Conservation (phyloP, 1,284 basidiomycete genomes). For the Leccinum pachyderme region DNA sequence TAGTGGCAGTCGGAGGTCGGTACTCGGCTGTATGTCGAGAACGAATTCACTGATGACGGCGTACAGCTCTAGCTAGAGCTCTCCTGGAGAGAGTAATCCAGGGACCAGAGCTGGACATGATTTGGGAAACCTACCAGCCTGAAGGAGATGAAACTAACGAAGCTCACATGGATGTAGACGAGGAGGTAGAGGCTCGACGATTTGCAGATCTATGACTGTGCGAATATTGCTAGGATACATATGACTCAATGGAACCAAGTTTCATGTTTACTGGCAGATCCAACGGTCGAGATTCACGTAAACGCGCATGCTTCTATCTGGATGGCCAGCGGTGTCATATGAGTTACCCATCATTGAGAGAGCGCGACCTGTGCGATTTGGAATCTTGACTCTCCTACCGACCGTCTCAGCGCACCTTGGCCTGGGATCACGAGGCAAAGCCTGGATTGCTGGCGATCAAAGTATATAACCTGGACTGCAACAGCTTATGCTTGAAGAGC, state of each 20-base stretch:
- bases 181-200: conserved; percentile 30
- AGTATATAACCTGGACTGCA: conserved; percentile 2
- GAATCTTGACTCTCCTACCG: conserved; percentile 7
- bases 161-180: conserved; percentile 50
- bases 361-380: conserved; percentile 3
- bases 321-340: conserved; percentile 37
- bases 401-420: background rate
- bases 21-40: conserved; percentile 7
- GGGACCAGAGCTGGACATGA: conserved; percentile 70
- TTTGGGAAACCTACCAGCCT: conserved; percentile 67
- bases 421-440: background rate
- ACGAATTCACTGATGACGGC: conserved; percentile 18
- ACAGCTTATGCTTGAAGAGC: background rate
- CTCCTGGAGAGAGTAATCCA: conserved; percentile 72
- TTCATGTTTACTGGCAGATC: background rate
- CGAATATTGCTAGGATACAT: background rate
- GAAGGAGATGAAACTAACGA: conserved; percentile 46
- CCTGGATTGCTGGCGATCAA: background rate
- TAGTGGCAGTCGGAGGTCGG: conserved; percentile 56
- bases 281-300: conserved; percentile 25
- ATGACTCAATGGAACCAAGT: background rate
- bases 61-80: conserved; percentile 61
- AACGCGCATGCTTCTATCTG: conserved; percentile 57
- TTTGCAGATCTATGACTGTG: conserved; percentile 19
- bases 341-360: background rate